Conservation (phyloP, 257 asterid genomes). For the Solanum ossicruentum region DNA sequence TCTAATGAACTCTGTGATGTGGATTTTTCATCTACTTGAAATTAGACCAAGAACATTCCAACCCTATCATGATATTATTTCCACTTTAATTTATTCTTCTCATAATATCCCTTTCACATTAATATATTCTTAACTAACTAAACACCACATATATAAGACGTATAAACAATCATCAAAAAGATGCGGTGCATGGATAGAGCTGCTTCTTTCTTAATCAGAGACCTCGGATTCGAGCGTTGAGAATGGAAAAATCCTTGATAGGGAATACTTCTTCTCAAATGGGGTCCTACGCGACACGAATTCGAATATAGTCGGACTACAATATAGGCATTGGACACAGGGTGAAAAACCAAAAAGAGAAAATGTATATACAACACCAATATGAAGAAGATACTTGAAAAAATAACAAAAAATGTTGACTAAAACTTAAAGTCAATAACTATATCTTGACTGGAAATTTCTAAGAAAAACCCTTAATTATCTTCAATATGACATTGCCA, state of each 20-base stretch:
- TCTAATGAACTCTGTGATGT: not conserved
- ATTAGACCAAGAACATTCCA: not conserved
- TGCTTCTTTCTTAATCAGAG: too few relatives aligned
- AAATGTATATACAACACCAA: too few relatives aligned
- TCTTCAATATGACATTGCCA: too few relatives aligned
- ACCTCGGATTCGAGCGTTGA: too few relatives aligned
- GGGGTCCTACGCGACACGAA: too few relatives aligned
- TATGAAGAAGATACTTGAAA: not conserved
- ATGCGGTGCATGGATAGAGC: too few relatives aligned
- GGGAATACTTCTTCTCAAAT: too few relatives aligned
- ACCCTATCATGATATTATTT: not conserved
- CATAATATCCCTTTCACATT: not conserved
- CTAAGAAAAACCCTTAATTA: not conserved
- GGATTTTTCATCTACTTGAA: not conserved
- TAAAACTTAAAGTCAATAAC: not conserved
- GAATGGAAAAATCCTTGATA: too few relatives aligned
- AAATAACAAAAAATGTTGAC: not conserved
- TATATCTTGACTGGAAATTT: not conserved
- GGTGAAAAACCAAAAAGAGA: too few relatives aligned
- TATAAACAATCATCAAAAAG: too few relatives aligned
- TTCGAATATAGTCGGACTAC: too few relatives aligned
- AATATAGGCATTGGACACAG: too few relatives aligned
- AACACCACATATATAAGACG: not conserved
- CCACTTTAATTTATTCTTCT: not conserved
- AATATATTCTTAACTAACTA: not conserved